Conservation (phyloP, 306 rosid genomes). For the Cyamopsis tetragonoloba region DNA sequence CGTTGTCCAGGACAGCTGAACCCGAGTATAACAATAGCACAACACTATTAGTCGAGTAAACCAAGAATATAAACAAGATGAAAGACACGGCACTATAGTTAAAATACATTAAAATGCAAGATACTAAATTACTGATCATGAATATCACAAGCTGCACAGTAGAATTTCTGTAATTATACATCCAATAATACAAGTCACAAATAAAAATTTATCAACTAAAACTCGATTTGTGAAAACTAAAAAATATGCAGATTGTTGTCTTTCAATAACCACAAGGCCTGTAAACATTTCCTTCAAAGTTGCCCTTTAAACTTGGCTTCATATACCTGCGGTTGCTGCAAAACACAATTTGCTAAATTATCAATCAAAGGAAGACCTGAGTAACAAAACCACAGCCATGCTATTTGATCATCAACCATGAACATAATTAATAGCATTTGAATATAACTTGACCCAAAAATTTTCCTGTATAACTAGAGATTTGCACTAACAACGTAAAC, state of each 20-base stretch:
- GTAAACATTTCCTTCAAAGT: constrained; percentile 41
- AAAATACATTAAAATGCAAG: constrained; percentile 20
- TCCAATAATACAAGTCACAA: constrained; percentile 24
- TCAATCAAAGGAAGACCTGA: not conserved
- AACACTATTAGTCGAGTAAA: not conserved
- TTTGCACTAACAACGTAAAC: not conserved
- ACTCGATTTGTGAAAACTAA: constrained; percentile 25
- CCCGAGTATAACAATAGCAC: not conserved
- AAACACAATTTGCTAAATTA: not conserved
- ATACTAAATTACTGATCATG: constrained; percentile 12
- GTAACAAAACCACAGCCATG: not conserved
- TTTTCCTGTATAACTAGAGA: not conserved
- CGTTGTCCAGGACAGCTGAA: not conserved
- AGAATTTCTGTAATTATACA: constrained; percentile 26
- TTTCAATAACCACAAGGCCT: not conserved
- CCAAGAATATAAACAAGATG: not conserved
- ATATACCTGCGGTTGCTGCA: constrained; percentile 79
- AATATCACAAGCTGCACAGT: not conserved
- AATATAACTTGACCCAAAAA: constrained; percentile 6
- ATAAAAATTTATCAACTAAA: constrained; percentile 20
- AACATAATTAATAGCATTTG: not conserved
- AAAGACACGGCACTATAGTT: not conserved
- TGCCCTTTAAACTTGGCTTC: constrained; percentile 72
- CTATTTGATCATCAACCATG: not conserved
- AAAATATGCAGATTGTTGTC: not conserved